Base-by-base conservation (phyloP, 495 filamentous ascomycete genomes). In the Coniosporium apollinis region DNA sequence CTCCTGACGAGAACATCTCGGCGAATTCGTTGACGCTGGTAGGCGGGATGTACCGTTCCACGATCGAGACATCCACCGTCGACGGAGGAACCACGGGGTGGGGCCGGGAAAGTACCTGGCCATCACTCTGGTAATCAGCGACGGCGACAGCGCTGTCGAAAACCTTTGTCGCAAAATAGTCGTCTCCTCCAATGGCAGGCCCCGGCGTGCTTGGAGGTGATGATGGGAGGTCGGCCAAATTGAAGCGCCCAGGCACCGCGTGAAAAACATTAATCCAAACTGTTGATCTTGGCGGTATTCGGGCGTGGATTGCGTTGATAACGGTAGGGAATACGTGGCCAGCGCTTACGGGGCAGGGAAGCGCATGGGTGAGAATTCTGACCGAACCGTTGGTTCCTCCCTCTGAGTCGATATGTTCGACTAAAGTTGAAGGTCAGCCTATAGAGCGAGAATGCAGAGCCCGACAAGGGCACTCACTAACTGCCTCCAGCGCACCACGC, bases 11-110 rank as follows among this genome's bases (percentile, higher is more conserved):
- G 49, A 80, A 79, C 41, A 81, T 60, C 43, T 74, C 64, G 19
- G 57, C 50, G 34, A 74, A 75, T 43, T 81, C 76, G 41, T 70
- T 58, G 3, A 46, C 39, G 4, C 70, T 69, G 1, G 69, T 60
- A 10, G 77, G 77, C 32, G 77, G 77, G 4, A 82, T 72, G 49
- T 74, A 82, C 4, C 77, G 72, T 50, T 82, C 77, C 5, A 82
- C 58, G 9, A 81, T 57, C 1, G 76, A 73, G 28, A 79, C 56
- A 34, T 78, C 65, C 17, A 80, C 63, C 28, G 64, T 77, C 29
- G 60, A 63, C 4, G 76, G 76, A 0, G 74, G 66, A 4, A 81
- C 72, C 36, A 79, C 64, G 5, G 72, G 71, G 43, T 69, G 63
- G 5, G 74, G 74, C 14, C 62, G 64, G 18, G 54, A 41, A 19